Conservation (phyloP, 2,329 filamentous ascomycete species). For the Dothidotthia symphoricarpi region DNA sequence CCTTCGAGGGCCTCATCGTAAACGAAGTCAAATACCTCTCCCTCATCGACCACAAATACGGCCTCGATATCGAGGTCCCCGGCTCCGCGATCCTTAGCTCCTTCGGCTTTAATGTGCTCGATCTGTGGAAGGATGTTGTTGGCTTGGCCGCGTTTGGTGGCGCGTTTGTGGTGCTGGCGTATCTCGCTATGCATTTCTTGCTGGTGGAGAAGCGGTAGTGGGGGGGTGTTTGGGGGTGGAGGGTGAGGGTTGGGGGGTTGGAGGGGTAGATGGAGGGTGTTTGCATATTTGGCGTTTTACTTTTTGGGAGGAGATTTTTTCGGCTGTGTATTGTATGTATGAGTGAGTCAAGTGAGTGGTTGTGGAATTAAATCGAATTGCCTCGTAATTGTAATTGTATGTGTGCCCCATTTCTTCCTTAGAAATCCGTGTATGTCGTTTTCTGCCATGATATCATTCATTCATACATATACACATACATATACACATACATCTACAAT, state of each 20-base stretch:
- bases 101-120: constrained; percentile 88
- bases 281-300: neutral
- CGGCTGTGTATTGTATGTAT: too few species aligned
- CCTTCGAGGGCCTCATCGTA: constrained; percentile 92
- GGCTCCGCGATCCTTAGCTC: constrained; percentile 90
- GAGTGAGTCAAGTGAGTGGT: neutral
- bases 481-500: constrained; percentile 1
- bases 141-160: constrained; percentile 80
- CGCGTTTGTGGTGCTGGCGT: constrained; percentile 82
- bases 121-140: constrained; percentile 79
- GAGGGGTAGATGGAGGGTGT: neutral
- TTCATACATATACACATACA: constrained; percentile 2
- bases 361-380: neutral
- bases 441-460: neutral
- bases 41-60: constrained; percentile 90
- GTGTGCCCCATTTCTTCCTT: neutral
- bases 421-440: neutral
- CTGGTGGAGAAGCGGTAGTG: constrained; percentile 79
- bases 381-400: neutral
- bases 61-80: constrained; percentile 92
- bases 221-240: neutral
- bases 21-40: constrained; percentile 92
- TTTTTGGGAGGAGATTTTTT: too few species aligned
- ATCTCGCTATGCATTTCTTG: constrained; percentile 87
- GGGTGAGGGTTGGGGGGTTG: neutral